phyloP scores from a whole-genome alignment of 164 flowering plant species.

The Kingdonia uniflora region DNA sequence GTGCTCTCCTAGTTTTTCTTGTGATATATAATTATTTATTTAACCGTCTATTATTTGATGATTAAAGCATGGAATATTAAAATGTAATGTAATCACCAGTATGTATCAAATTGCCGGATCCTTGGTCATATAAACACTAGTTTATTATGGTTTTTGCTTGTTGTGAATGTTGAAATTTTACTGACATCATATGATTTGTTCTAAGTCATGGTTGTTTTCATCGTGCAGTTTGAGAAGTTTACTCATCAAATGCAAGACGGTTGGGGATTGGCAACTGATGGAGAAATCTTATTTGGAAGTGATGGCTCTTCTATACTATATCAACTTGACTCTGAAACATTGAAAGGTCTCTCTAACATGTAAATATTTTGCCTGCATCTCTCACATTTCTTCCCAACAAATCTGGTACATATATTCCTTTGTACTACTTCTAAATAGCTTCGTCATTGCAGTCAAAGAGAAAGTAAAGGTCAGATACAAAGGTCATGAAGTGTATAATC shows the following conservation, averaged over 20 bases:
- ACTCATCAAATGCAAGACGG: slow-evolving; percentile 87
- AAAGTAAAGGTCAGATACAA: slow-evolving; percentile 45
- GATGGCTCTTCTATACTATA: slow-evolving; percentile 91
- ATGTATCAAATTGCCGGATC: too few relatives aligned
- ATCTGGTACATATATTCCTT: not conserved
- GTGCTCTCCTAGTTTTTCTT: slow-evolving; percentile 31
- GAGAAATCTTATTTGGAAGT: slow-evolving; percentile 81
- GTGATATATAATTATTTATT: not conserved
- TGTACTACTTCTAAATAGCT: slow-evolving; percentile 7
- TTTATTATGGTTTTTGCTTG: too few relatives aligned
- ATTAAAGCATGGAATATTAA: too few relatives aligned
- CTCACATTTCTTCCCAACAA: not conserved
- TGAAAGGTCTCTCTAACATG: slow-evolving; percentile 47
- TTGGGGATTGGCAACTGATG: slow-evolving; percentile 99
- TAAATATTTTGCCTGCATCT: not conserved
- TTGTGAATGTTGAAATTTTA: too few relatives aligned
- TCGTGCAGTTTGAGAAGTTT: slow-evolving; percentile 50
- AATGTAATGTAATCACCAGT: too few relatives aligned
- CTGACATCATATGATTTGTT: too few relatives aligned
- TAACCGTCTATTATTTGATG: too few relatives aligned
- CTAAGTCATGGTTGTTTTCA: too few relatives aligned
- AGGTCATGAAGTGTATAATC: slow-evolving; percentile 58
- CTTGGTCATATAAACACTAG: too few relatives aligned
- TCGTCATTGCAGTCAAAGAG: slow-evolving; percentile 35
- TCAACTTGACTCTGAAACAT: slow-evolving; percentile 53